Conservation (phyloP, 495 filamentous ascomycete genomes). For the Neurospora tetrasperma region DNA sequence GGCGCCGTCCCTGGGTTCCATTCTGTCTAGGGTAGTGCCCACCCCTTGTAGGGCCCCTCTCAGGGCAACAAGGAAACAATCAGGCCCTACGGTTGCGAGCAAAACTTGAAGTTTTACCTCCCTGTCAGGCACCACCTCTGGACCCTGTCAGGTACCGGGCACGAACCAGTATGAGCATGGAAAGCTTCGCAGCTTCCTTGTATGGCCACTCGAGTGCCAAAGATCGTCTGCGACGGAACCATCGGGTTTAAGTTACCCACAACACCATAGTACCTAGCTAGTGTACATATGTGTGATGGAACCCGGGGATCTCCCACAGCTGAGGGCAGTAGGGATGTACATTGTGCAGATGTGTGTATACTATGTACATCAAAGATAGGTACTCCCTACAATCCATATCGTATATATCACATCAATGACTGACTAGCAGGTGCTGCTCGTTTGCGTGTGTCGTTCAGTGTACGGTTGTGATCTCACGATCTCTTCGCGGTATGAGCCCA, state of each 20-base stretch:
- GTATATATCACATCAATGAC: background rate
- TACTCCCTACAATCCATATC: background rate
- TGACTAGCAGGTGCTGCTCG: background rate
- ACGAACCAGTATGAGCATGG: too few species aligned
- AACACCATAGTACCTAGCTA: background rate
- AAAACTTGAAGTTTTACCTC: too few species aligned
- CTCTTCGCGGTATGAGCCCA: background rate
- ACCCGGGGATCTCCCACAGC: background rate
- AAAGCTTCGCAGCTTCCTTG: too few species aligned
- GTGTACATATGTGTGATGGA: background rate
- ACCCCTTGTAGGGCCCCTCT: background rate
- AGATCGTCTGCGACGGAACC: too few species aligned
- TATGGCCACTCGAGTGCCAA: too few species aligned
- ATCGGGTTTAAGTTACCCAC: too few species aligned
- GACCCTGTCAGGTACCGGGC: too few species aligned
- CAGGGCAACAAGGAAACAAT: background rate
- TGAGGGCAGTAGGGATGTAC: background rate
- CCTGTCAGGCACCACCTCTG: too few species aligned
- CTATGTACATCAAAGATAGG: background rate
- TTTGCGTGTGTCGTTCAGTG: background rate
- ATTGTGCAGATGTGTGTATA: background rate
- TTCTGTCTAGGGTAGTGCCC: background rate
- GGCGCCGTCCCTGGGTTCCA: background rate
- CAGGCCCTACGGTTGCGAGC: background rate
- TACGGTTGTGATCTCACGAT: background rate